Conservation (phyloP, 257 asterid species). For the Verbascum thapsus region DNA sequence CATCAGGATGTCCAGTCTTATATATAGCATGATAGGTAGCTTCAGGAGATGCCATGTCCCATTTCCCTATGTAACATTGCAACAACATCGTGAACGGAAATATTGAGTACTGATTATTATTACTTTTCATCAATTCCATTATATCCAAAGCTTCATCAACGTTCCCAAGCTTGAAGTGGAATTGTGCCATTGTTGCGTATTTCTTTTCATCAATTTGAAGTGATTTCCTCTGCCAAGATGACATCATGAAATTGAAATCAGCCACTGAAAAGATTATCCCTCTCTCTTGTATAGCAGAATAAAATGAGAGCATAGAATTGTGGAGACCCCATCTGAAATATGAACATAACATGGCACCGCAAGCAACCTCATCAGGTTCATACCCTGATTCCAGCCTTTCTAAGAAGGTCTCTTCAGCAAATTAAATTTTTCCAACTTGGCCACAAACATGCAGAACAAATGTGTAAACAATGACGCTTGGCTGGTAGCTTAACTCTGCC, state of each 20-base stretch:
- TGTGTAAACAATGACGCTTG: conserved; percentile 85
- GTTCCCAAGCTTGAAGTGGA: conserved; percentile 71
- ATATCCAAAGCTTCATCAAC: conserved; percentile 66
- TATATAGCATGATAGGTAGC: conserved; percentile 62
- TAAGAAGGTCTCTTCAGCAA: conserved; percentile 85
- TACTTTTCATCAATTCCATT: conserved; percentile 72
- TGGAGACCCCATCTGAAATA: conserved; percentile 93
- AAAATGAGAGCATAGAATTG: conserved; percentile 86
- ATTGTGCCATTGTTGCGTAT: conserved; percentile 89
- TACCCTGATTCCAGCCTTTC: conserved; percentile 97
- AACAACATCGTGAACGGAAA: conserved; percentile 61
- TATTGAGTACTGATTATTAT: conserved; percentile 56
- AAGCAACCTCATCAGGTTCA: conserved; percentile 96
- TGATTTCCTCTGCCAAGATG: conserved; percentile 84
- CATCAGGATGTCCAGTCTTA: conserved; percentile 64
- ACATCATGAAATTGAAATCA: conserved; percentile 90
- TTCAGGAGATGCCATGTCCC: conserved; percentile 80
- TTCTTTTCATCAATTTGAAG: conserved; percentile 73
- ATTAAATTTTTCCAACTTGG: conserved; percentile 84
- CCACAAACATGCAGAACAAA: conserved; percentile 84
- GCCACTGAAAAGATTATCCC: conserved; percentile 56
- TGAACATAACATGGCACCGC: conserved; percentile 93
- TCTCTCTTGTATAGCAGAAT: conserved; percentile 81
- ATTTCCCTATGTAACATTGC: conserved; percentile 62
- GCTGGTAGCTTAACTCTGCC: conserved; percentile 93